A percentile compares a stretch with the other conserved stretches of the same genome.
Evolutionary conservation across 768 basidiomycete species (phyloP).

Genomic region (Russula brevipes): DNA sequence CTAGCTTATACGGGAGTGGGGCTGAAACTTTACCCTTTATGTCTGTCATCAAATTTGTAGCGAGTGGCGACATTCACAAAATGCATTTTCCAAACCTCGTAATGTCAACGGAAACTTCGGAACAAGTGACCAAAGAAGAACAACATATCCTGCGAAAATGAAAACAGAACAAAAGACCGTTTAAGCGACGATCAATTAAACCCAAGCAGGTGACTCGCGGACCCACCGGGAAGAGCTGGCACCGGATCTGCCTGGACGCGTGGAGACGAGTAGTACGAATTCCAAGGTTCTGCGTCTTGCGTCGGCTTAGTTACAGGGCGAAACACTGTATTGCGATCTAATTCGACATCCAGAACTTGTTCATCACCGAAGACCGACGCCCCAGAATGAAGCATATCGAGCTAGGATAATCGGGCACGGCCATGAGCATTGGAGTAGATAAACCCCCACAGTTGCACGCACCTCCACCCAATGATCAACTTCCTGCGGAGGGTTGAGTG

Average conservation of each 20-base stretch:
- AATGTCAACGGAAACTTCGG: constrained; percentile 42
- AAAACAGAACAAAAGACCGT: not conserved
- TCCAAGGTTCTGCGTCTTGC: constrained; percentile 19
- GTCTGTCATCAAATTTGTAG: constrained; percentile 30
- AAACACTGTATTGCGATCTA: constrained; percentile 40
- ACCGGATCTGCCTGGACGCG: not conserved
- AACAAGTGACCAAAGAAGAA: constrained; percentile 35
- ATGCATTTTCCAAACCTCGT: constrained; percentile 32
- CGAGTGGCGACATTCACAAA: not conserved
- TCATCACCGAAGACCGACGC: constrained; percentile 42
- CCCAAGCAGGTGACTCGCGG: not conserved
- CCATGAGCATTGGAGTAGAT: not conserved
- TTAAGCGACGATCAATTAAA: constrained; percentile 6
- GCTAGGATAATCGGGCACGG: constrained; percentile 28
- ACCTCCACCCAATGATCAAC: constrained; percentile 54
- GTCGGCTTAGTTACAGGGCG: constrained; percentile 29
- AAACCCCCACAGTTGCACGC: constrained; percentile 10
- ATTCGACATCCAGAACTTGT: constrained; percentile 47
- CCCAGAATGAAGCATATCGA: constrained; percentile 38
- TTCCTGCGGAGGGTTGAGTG: constrained; percentile 38
- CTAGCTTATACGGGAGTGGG: constrained; percentile 38
- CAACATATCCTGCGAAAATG: constrained; percentile 32
- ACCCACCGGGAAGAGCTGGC: not conserved
- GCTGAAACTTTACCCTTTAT: constrained; percentile 32
- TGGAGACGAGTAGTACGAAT: not conserved